Evolutionary conservation across 2,329 filamentous ascomycete species (phyloP).

Genomic region (Colletotrichum orbiculare): DNA sequence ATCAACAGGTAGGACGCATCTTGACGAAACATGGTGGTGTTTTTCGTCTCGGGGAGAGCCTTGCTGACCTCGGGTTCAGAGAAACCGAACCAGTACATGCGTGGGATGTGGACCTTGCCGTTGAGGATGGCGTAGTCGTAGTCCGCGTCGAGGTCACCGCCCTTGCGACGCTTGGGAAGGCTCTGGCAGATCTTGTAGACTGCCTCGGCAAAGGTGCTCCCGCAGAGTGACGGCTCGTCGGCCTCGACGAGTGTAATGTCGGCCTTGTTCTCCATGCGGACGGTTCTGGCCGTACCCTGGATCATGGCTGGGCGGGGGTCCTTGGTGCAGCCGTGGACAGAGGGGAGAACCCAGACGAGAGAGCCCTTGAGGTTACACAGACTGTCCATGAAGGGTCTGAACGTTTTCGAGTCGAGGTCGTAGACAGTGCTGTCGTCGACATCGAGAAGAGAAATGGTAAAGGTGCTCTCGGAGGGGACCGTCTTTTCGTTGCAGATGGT

Average conservation of each 20-base stretch:
- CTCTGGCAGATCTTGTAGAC: conserved; percentile 20
- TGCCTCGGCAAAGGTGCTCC: conserved; percentile 1
- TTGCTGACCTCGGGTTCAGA: conserved; percentile 31
- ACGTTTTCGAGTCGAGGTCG: conserved; percentile 36
- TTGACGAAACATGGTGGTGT: conserved; percentile 13
- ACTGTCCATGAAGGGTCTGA: conserved; percentile 26
- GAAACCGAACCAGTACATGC: conserved; percentile 35
- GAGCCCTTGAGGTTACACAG: conserved; percentile 17
- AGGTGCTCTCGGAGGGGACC: not conserved
- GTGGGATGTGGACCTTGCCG: conserved; percentile 41
- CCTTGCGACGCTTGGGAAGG: conserved; percentile 17
- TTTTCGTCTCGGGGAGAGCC: conserved; percentile 42
- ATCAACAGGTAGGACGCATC: conserved; percentile 43
- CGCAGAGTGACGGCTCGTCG: not conserved
- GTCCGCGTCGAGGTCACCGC: conserved; percentile 40
- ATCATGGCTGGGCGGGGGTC: conserved; percentile 43
- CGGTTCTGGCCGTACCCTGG: conserved; percentile 43
- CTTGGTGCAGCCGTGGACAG: conserved; percentile 40
- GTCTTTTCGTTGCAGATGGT: not conserved
- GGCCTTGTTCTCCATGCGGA: conserved; percentile 43
- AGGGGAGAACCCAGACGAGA: conserved; percentile 47
- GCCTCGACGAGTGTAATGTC: conserved; percentile 38
- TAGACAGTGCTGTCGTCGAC: conserved; percentile 42
- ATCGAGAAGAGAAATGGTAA: conserved; percentile 42
- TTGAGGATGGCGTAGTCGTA: conserved; percentile 46